Evolutionary conservation across 2,329 filamentous ascomycete genomes (phyloP).

Genomic region (Penicillium sp.): DNA sequence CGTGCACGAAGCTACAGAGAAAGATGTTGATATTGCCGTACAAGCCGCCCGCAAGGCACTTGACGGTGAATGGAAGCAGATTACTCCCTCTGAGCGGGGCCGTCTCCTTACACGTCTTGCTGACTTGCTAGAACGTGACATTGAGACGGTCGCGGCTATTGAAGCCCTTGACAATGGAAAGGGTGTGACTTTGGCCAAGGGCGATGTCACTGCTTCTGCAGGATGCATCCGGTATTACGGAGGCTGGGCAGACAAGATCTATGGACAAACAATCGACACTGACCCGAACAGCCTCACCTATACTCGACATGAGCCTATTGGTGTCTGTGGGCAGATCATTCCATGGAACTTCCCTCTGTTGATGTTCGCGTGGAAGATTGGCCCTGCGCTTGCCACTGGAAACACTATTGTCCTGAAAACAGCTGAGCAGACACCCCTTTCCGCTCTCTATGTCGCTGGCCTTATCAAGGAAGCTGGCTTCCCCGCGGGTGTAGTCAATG

Average conservation of each 20-base stretch:
- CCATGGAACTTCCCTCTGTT: constrained; percentile 82
- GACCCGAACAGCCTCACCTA: constrained; percentile 4
- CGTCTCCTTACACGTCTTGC: constrained; percentile 7
- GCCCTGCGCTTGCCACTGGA: constrained; percentile 63
- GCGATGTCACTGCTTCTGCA: not conserved
- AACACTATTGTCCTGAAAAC: constrained; percentile 65
- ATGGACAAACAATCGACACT: constrained; percentile 10
- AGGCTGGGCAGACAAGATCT: constrained; percentile 11
- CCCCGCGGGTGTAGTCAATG: constrained; percentile 60
- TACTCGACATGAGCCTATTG: constrained; percentile 62
- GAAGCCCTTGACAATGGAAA: constrained; percentile 15
- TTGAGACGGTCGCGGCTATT: constrained; percentile 8
- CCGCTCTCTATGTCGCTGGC: constrained; percentile 58
- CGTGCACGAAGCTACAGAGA: constrained; percentile 3
- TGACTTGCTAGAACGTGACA: constrained; percentile 8
- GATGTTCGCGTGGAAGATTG: constrained; percentile 75
- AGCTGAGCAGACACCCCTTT: constrained; percentile 65
- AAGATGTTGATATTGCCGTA: constrained; percentile 10
- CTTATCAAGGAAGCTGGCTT: constrained; percentile 61
- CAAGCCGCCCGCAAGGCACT: constrained; percentile 4
- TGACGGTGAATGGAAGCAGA: constrained; percentile 2
- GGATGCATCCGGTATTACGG: constrained; percentile 7
- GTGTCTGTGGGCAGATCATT: constrained; percentile 76
- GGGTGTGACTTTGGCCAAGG: constrained; percentile 5
- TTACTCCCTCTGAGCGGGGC: constrained; percentile 6